Conservation (phyloP, 495 filamentous ascomycete genomes). For the Xylona heveae region DNA sequence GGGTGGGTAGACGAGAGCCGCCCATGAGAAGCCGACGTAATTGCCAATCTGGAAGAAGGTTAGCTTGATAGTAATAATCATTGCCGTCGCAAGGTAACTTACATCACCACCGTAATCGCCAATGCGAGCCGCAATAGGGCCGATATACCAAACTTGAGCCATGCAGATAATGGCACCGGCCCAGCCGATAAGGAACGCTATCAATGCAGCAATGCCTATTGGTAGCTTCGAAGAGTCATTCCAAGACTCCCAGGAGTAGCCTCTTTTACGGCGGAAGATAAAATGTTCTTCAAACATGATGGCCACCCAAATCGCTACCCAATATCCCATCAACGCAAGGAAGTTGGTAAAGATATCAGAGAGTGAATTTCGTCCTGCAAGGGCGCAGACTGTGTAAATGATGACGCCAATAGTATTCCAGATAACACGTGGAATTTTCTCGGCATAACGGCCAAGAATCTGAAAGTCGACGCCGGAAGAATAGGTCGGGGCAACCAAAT, state of each 20-base stretch:
- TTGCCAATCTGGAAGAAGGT: constrained; percentile 17
- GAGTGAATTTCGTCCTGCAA: constrained; percentile 38
- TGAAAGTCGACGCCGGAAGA: constrained; percentile 48
- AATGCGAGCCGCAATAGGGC: constrained; percentile 32
- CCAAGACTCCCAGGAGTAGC: constrained; percentile 42
- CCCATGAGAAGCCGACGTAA: constrained; percentile 21
- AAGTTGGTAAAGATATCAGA: constrained; percentile 51
- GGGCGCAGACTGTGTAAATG: constrained; percentile 39
- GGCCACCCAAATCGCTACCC: constrained; percentile 42
- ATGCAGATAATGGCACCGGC: constrained; percentile 46
- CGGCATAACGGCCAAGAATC: constrained; percentile 33
- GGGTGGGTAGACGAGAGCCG: constrained; percentile 17
- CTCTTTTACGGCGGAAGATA: constrained; percentile 29
- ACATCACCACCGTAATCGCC: constrained; percentile 11
- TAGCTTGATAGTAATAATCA: constrained; percentile 3
- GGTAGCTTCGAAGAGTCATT: constrained; percentile 35
- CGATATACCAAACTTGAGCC: constrained; percentile 46
- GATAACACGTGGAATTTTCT: constrained; percentile 34
- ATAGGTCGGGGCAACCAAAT: constrained; percentile 49
- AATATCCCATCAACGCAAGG: constrained; percentile 54
- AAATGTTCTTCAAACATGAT: constrained; percentile 42
- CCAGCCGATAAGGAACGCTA: constrained; percentile 48
- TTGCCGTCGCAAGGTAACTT: constrained; percentile 6
- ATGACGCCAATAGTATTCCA: constrained; percentile 39
- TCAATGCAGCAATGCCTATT: constrained; percentile 36